phyloP scores from a whole-genome alignment of 1,139 yeast species.

The Starmera stellimalicola region DNA sequence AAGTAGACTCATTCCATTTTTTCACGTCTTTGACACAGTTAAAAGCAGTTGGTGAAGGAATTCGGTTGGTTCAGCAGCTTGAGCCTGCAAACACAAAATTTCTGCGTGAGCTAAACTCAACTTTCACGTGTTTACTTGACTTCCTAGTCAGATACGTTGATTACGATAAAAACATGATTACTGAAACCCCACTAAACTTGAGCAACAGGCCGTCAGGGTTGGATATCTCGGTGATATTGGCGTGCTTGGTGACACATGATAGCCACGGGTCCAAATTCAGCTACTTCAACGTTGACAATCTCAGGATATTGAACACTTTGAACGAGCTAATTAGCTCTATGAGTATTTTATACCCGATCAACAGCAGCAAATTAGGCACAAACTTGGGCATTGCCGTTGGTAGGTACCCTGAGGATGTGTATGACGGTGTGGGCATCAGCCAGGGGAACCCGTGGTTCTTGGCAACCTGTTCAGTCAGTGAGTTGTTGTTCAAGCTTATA shows the following conservation, averaged over 20 bases:
- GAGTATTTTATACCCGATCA: conserved; percentile 69
- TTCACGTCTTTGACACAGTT: conserved; percentile 73
- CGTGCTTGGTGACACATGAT: conserved; percentile 55
- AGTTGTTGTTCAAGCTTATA: conserved; percentile 28
- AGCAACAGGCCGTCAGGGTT: conserved; percentile 57
- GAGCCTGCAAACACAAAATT: conserved; percentile 23
- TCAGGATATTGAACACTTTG: conserved; percentile 48
- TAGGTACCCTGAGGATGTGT: conserved; percentile 87
- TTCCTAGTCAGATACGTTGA: conserved; percentile 36
- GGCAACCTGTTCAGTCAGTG: conserved; percentile 71
- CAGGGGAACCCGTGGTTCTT: conserved; percentile 97
- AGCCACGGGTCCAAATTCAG: conserved; percentile 35
- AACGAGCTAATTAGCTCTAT: conserved; percentile 52
- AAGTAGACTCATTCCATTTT: conserved; percentile 62
- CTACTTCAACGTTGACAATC: conserved; percentile 43
- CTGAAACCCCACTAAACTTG: conserved; percentile 56
- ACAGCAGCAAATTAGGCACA: conserved; percentile 27
- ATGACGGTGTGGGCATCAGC: conserved; percentile 65
- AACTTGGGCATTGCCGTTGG: conserved; percentile 71
- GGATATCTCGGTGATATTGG: conserved; percentile 73
- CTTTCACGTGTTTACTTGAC: conserved; percentile 11
- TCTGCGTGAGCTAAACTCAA: conserved; percentile 6
- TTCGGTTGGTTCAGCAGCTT: conserved; percentile 31
- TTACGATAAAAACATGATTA: conserved; percentile 36
- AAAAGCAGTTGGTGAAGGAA: conserved; percentile 56